These are phyloP conservation scores for Candida tetrigidarum DNA, from an alignment of 1,139 yeast genomes.

Conservation along the genomic window DNA sequence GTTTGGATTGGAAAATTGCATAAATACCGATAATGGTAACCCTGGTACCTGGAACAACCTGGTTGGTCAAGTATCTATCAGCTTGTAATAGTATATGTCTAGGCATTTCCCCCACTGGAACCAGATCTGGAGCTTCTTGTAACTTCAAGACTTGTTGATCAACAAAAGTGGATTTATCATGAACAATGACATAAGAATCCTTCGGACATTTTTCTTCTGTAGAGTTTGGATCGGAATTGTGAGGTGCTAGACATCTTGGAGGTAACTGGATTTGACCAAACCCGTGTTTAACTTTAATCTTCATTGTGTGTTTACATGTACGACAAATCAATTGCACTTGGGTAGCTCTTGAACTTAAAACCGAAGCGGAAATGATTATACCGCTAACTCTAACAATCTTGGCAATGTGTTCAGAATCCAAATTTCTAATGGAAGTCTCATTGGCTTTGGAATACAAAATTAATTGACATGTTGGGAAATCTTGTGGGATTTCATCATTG, in stretches of 20 bases:
- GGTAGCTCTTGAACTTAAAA: constrained; percentile 87
- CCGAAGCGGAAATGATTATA: constrained; percentile 89
- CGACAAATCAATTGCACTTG: constrained; percentile 85
- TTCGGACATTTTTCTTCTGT: constrained; percentile 76
- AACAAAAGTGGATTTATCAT: constrained; percentile 88
- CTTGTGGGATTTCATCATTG: constrained; percentile 55
- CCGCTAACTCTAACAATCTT: constrained; percentile 93
- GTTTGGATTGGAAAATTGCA: constrained; percentile 78
- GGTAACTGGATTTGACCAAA: constrained; percentile 86
- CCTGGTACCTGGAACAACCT: constrained; percentile 93
- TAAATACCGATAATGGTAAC: constrained; percentile 92
- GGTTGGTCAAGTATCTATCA: constrained; percentile 88
- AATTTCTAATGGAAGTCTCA: constrained; percentile 73
- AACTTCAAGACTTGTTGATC: constrained; percentile 94
- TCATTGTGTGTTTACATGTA: constrained; percentile 80
- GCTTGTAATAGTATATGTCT: constrained; percentile 88
- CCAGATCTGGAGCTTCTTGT: constrained; percentile 97
- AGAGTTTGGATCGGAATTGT: constrained; percentile 34
- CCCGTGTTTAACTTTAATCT: constrained; percentile 68
- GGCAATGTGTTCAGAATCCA: constrained; percentile 88
- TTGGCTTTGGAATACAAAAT: constrained; percentile 76
- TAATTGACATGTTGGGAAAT: constrained; percentile 83
- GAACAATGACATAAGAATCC: constrained; percentile 92
- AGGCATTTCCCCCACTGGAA: constrained; percentile 99
- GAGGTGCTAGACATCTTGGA: constrained; percentile 69